Evolutionary conservation across 495 filamentous ascomycete species (phyloP).

Genomic region (Xylaria flabelliformis): DNA sequence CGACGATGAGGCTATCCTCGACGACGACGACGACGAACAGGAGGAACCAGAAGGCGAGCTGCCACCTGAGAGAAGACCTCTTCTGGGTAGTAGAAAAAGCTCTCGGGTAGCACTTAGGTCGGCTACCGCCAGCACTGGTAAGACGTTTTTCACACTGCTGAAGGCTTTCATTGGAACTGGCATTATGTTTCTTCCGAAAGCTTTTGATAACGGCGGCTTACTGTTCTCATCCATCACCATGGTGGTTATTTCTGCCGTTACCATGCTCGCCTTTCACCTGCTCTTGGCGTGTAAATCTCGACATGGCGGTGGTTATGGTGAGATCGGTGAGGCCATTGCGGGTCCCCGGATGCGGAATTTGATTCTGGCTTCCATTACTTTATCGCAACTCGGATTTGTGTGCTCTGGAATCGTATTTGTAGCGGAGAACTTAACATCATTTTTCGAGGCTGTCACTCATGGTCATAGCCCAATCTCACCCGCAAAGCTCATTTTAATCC

Average conservation of each 20-base stretch:
- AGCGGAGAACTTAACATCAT: conserved; percentile 66
- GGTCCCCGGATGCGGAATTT: conserved; percentile 58
- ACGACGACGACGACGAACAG: conserved; percentile 53
- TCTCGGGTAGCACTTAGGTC: conserved; percentile 47
- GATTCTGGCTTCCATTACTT: conserved; percentile 63
- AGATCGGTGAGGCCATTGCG: conserved; percentile 62
- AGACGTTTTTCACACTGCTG: conserved; percentile 71
- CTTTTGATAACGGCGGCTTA: conserved; percentile 71
- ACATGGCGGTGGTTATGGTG: conserved; percentile 66
- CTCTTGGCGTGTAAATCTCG: conserved; percentile 62
- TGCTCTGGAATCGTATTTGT: conserved; percentile 70
- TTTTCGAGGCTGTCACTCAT: conserved; percentile 59
- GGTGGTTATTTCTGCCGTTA: conserved; percentile 59
- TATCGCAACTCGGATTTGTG: conserved; percentile 73
- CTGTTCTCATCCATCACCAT: conserved; percentile 68
- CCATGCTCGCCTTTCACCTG: conserved; percentile 67
- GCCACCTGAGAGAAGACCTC: conserved; percentile 53
- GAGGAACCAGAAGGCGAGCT: conserved; percentile 44
- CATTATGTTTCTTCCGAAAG: conserved; percentile 73
- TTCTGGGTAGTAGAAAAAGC: conserved; percentile 59
- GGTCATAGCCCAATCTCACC: conserved; percentile 49
- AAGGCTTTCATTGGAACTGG: conserved; percentile 72
- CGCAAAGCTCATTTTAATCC: conserved; percentile 58
- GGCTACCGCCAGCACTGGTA: conserved; percentile 63
- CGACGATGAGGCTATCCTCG: conserved; percentile 61